phyloP scores from a whole-genome alignment of 176 grass and related monocot genomes.

The Aegilops longissima region DNA sequence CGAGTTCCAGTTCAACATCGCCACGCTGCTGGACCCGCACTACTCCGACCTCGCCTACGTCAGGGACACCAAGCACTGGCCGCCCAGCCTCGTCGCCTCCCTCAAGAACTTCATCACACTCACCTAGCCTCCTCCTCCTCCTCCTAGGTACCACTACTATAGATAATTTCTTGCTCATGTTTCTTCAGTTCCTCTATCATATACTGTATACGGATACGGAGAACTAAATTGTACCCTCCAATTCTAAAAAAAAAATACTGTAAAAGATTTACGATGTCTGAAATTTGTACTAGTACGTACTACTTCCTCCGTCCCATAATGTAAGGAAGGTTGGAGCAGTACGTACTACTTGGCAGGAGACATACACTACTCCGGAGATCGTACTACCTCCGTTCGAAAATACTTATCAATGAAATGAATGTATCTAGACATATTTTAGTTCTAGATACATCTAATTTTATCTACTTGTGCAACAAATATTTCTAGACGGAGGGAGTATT shows the following conservation, averaged over 20 bases:
- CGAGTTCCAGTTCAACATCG: constrained; percentile 95
- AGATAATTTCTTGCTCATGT: not conserved
- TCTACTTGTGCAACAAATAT: too few relatives aligned
- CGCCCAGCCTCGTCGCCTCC: constrained; percentile 77
- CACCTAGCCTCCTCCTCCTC: constrained; percentile 25
- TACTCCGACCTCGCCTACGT: constrained; percentile 94
- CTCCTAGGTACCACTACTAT: not conserved
- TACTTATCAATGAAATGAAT: too few relatives aligned
- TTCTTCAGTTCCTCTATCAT: not conserved
- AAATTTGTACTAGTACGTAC: too few relatives aligned
- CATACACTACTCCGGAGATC: too few relatives aligned
- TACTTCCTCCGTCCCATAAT: too few relatives aligned
- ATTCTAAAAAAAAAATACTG: not conserved
- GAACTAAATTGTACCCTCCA: not conserved
- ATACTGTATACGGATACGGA: not conserved
- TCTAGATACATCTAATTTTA: too few relatives aligned
- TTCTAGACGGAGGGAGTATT: too few relatives aligned
- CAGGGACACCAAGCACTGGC: constrained; percentile 92
- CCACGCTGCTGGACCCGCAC: constrained; percentile 93
- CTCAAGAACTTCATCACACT: constrained; percentile 82
- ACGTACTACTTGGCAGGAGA: too few relatives aligned
- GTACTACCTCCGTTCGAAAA: too few relatives aligned
- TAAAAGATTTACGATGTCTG: too few relatives aligned
- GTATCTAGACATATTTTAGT: too few relatives aligned
- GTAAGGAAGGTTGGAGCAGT: too few relatives aligned